Base-by-base conservation (phyloP, 192 early-diverging fungal genomes). In the Linnemannia hyalina region DNA sequence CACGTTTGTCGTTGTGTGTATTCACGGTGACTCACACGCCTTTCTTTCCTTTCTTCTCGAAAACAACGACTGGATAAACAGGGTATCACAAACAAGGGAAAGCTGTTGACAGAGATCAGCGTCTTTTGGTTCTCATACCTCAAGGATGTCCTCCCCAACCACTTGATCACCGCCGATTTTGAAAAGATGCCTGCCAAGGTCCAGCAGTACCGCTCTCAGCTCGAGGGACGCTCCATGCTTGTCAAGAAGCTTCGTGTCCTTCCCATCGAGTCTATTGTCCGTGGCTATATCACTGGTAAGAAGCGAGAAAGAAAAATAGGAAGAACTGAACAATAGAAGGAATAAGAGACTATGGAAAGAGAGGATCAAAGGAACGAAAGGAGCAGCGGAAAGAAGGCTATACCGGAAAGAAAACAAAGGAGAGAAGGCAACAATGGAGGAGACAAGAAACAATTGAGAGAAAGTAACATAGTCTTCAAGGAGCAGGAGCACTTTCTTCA, bases 181-280 rank as follows among this genome's bases (percentile, higher is more conserved):
- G 94, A 97, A 74, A 91, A 97, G 88, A 99, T 99, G 97, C 97
- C 97, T 5, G 93, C 80, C 18, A 77, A 81, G 11, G 94, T 99
- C 60, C 95, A 97, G 80, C 92, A 98, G 88, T 99, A 99, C 90
- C 91, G 91, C 54, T 92, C 91, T 46, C 97, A 99, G 88, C 89
- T 99, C 20, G 94, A 95, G 71, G 95, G 97, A 11, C 94, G 98
- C 80, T 95, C 94, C 69, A 94, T 99, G 88, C 91, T 99, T 70
- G 99, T 99, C 55, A 95, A 95, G 88, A 97, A 95, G 77, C 94
- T 97, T 68, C 92, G 94, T 65, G 97, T 99, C 26, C 90, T 99
- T 38, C 98, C 97, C 6, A 93, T 99, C 55, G 99, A 99, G 90
- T 97, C 99, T 22, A 99, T 99, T 85, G 97, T 99, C 22, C 94